phyloP scores from a whole-genome alignment of 2,329 filamentous ascomycete genomes.

The Fusarium decemcellulare region DNA sequence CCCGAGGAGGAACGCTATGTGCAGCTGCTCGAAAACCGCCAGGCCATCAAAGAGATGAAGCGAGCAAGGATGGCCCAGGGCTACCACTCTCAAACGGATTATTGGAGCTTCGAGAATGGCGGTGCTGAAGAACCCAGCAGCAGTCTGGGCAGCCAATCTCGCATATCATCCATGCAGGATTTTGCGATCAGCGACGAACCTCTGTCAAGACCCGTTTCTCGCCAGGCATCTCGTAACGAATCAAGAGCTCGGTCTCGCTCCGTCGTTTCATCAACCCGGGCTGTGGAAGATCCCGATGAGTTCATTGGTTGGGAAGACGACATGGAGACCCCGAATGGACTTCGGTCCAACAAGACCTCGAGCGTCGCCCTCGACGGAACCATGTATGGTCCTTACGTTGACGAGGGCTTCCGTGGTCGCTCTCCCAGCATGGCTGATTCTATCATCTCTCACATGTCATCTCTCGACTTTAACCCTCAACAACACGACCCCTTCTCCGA shows the following conservation, averaged over 20 bases:
- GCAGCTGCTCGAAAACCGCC: conserved; percentile 71
- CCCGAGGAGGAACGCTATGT: conserved; percentile 73
- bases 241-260: conserved; percentile 65
- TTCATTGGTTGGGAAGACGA: conserved; percentile 62
- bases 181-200: conserved; percentile 54
- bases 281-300: conserved; percentile 54
- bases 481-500: conserved; percentile 81
- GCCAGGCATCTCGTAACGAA: conserved; percentile 56
- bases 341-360: conserved; percentile 66
- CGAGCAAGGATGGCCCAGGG: conserved; percentile 67
- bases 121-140: conserved; percentile 67
- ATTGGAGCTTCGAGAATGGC: conserved; percentile 90
- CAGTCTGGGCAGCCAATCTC: conserved; percentile 56
- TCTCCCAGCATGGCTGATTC: conserved; percentile 88
- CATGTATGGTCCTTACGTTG: conserved; percentile 80
- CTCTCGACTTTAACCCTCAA: conserved; percentile 70
- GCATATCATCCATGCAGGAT: conserved; percentile 59
- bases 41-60: conserved; percentile 70
- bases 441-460: conserved; percentile 78
- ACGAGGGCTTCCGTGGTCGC: conserved; percentile 73
- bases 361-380: conserved; percentile 79
- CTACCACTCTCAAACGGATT: conserved; percentile 70
- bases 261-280: conserved; percentile 54
- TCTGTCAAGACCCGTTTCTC: conserved; percentile 56
- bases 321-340: conserved; percentile 66